Evolutionary conservation across 1,139 yeast genomes (phyloP), one percentile per base, ranked within the genome.

Genomic region (Citeromyces hawaiiensis): DNA sequence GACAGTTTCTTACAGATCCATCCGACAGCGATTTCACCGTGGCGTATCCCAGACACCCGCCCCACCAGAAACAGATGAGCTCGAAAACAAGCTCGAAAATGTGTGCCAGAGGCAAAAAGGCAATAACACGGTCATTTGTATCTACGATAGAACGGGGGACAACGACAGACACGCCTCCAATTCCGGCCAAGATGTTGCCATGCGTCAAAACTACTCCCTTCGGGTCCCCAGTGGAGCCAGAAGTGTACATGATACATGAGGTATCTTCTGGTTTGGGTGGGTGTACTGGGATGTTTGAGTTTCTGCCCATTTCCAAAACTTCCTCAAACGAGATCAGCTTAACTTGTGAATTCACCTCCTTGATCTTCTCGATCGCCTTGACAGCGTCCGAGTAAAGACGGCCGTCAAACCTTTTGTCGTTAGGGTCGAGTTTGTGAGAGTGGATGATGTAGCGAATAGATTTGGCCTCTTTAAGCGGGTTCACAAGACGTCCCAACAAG

Each of bases 181-280:
- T 59, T 52, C 94, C 95, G 11, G 94, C 82, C 40, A 87, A 60
- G 38, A 91, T 70, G 57, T 87, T 87, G 43, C 64, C 67, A 54
- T 91, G 93, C 39, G 77, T 70, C 49, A 93, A 66, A 30, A 83
- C 87, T 36, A 91, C 99, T 62, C 99, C 99, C 68, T 91, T 91
- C 53, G 98, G 98, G 46, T 79, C 78, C 52, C 98, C 98, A 14
- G 98, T 88, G 14, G 97, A 87, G 40, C 99, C 99, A 0, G 97
- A 88, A 19, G 99, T 91, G 69, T 91, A 91, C 97, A 93, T 91
- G 57, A 91, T 86, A 66, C 96, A 85, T 35, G 91, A 76, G 42
- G 80, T 56, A 53, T 86, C 94, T n/a, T 75, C 75, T 9, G 93
- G 74, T 45, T 65, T 68, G 41, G 94, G 86, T 13, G 70, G 70